Base-by-base conservation (phyloP, 257 asterid genomes). In the Asclepias syriaca region DNA sequence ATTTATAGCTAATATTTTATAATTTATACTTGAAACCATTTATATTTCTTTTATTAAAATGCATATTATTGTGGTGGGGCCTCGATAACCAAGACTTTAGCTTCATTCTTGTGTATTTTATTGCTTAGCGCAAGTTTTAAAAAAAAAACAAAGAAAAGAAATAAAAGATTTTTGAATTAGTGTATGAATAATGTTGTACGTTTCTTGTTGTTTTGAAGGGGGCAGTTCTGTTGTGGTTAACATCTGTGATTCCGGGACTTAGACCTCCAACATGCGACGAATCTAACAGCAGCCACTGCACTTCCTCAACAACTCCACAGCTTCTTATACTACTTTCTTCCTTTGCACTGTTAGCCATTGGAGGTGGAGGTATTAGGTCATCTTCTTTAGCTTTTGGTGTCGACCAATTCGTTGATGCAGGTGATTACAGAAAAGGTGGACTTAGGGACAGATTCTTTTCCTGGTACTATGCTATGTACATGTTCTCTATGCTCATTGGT, bases 331-430 rank as follows among this genome's bases (percentile, higher is more conserved):
- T 92, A 12, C 83, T 81, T 43, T 37, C 81, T 9, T 75, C 90
- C 2, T 73, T 90, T 1, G 96, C 80, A 15, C 81, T 90, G n/a
- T 80, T 92, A 63, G 84, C 98, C 1, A 77, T 87, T 9, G 98
- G 98, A 68, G 84, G 87, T 7, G 96, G 96, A 19, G 96, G 90
- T 7, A 78, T 87, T 22, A 68, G 90, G 66, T 77, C 96, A 3
- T 81, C 85, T 27, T 84, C 87, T 51, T 74, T 90, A 59, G 92
- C 94, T n/a, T 92, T 92, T 19, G 96, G 96, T 5, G 90, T 88
- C 0, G 84, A 89, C 74, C 98, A 92, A 48, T 61, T 91, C 54
- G 81, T 74, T 37, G 83, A 71, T n/a, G 45, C 55, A n/a, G 75
- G 70, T 6, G 73, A 74, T 8, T 67, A 74, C 63, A 73, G 51